These are phyloP conservation scores for Suillus clintonianus DNA, from an alignment of 768 basidiomycete genomes.

Conservation along the genomic window DNA sequence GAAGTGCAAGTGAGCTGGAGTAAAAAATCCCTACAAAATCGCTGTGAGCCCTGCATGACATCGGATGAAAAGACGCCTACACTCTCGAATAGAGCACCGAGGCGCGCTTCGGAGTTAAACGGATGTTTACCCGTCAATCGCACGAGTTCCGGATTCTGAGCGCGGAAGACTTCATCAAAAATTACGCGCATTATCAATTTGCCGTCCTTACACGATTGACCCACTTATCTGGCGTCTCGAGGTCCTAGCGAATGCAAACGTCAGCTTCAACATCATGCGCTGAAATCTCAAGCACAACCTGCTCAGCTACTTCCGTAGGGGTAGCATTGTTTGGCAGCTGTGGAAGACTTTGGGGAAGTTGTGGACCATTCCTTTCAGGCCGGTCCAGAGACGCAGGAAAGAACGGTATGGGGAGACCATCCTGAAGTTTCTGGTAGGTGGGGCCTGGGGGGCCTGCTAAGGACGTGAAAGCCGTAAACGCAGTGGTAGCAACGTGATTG, in stretches of 20 bases:
- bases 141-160: constrained; percentile 40
- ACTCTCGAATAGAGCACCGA: constrained; percentile 44
- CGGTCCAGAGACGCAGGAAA: constrained; percentile 16
- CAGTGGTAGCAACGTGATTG: constrained; percentile 4
- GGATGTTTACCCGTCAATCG: constrained; percentile 63
- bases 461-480: constrained; percentile 7
- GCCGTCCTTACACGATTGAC: constrained; percentile 32
- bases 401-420: constrained; percentile 17
- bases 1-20: constrained; percentile 53
- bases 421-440: neutral
- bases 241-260: constrained; percentile 22
- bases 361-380: constrained; percentile 22
- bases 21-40: constrained; percentile 50
- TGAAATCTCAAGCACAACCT: constrained; percentile 11
- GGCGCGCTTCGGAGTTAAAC: constrained; percentile 56
- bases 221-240: constrained; percentile 44
- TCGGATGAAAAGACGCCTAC: constrained; percentile 19
- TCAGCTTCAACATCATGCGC: neutral
- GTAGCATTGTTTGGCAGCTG: constrained; percentile 24
- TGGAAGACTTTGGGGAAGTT: constrained; percentile 22
- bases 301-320: constrained; percentile 20
- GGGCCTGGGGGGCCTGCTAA: constrained; percentile 2
- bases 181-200: neutral
- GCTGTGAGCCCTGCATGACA: neutral
- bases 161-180: neutral